These are phyloP conservation scores for Dactylonectria estremocensis DNA, from an alignment of 2,329 filamentous ascomycete genomes.

Conservation along the genomic window DNA sequence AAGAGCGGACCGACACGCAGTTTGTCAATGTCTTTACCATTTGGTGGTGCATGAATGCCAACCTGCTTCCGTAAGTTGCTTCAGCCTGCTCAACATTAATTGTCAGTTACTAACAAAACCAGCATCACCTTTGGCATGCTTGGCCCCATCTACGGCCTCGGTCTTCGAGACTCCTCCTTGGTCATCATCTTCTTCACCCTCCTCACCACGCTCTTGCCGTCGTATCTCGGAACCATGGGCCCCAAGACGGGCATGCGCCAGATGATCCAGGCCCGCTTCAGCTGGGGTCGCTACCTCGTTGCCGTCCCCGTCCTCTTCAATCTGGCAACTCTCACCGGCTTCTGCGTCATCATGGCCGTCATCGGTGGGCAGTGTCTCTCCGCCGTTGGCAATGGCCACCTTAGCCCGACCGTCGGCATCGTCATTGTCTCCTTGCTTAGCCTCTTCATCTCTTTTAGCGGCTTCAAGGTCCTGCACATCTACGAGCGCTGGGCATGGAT, in stretches of 20 bases:
- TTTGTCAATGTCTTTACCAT: conserved; percentile 52
- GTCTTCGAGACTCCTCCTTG: conserved; percentile 59
- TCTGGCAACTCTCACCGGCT: conserved; percentile 63
- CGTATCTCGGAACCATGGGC: conserved; percentile 60
- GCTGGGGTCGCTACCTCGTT: conserved; percentile 42
- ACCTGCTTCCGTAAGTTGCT: conserved; percentile 49
- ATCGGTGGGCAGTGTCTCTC: conserved; percentile 62
- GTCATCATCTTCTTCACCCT: conserved; percentile 64
- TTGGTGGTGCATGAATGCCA: conserved; percentile 52
- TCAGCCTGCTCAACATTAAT: background rate
- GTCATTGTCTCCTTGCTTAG: conserved; percentile 62
- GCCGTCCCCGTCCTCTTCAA: conserved; percentile 57
- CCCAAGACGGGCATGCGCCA: conserved; percentile 64
- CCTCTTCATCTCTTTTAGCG: conserved; percentile 64
- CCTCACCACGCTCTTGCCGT: conserved; percentile 56
- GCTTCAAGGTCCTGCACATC: conserved; percentile 60
- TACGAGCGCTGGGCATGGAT: conserved; percentile 66
- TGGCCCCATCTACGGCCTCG: conserved; percentile 59
- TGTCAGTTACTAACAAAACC: conserved; percentile 19
- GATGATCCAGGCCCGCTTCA: conserved; percentile 61
- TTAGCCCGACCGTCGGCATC: conserved; percentile 63
- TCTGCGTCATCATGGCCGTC: conserved; percentile 63
- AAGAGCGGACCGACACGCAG: conserved; percentile 50
- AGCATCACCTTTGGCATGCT: conserved; percentile 62
- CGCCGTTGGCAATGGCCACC: conserved; percentile 53